Percentiles rank a stretch among this genome's conserved stretches.
Conservation (phyloP, 2,329 filamentous ascomycete species). For the Exophiala sp. region DNA sequence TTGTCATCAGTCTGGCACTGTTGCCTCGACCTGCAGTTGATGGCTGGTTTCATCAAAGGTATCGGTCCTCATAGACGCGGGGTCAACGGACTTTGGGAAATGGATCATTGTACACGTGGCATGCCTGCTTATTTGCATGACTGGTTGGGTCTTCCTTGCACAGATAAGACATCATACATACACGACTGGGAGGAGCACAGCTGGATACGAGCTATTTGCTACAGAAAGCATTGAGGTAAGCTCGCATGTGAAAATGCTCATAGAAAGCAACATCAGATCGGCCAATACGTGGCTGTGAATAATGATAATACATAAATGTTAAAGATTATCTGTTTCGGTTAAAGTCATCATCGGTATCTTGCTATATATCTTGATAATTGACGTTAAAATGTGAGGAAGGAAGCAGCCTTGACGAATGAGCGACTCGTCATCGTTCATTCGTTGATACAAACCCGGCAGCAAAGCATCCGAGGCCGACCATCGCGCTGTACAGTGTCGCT, state of each 20-base stretch:
- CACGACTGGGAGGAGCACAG: conserved; percentile 9
- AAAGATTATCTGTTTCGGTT: background rate
- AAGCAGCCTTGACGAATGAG: too few relatives aligned
- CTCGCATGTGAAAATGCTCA: background rate
- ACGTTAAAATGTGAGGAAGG: too few relatives aligned
- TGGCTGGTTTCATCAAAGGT: conserved; percentile 1
- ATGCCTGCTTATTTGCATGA: conserved; percentile 15
- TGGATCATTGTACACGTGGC: conserved; percentile 14
- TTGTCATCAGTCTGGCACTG: conserved; percentile 17
- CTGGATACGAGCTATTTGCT: conserved; percentile 20
- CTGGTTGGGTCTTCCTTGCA: conserved; percentile 8
- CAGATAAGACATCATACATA: conserved; percentile 21
- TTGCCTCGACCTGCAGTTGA: conserved; percentile 4
- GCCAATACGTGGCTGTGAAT: conserved; percentile 8
- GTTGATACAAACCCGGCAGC: too few relatives aligned
- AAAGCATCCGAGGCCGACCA: too few relatives aligned
- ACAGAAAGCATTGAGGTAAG: conserved; percentile 12
- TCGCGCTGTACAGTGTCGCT: too few relatives aligned
- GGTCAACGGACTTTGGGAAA: conserved; percentile 6
- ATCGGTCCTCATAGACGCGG: conserved; percentile 3
- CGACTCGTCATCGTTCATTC: too few relatives aligned
- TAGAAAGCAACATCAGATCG: background rate
- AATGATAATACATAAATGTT: conserved; percentile 15
- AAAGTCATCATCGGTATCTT: too few relatives aligned
- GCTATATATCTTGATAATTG: too few relatives aligned